Conservation (phyloP, 805 yeast genomes). For the Candida boidinii region DNA sequence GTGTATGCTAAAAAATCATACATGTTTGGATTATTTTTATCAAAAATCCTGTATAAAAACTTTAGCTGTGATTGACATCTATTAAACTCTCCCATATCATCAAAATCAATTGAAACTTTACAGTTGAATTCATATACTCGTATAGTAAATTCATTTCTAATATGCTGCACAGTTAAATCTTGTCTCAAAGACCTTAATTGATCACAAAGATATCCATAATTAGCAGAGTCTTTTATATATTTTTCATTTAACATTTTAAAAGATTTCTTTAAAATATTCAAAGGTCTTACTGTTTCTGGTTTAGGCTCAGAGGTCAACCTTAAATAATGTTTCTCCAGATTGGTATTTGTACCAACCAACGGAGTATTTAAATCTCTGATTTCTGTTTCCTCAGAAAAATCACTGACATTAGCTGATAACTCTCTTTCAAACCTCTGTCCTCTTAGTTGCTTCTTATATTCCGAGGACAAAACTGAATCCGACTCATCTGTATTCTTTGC, state of each 20-base stretch:
- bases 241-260: slow-evolving; percentile 44
- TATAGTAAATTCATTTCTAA: slow-evolving; percentile 68
- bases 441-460: slow-evolving; percentile 33
- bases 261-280: slow-evolving; percentile 48
- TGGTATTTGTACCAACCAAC: slow-evolving; percentile 54
- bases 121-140: slow-evolving; percentile 81
- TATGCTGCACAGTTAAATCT: slow-evolving; percentile 86
- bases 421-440: slow-evolving; percentile 39
- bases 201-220: slow-evolving; percentile 74
- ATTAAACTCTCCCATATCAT: slow-evolving; percentile 89
- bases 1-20: slow-evolving; percentile 69
- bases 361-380: slow-evolving; percentile 9
- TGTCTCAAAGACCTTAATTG: slow-evolving; percentile 91
- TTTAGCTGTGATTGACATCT: slow-evolving; percentile 85
- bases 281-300: slow-evolving; percentile 76
- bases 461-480: slow-evolving; percentile 15
- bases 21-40: slow-evolving; percentile 27
- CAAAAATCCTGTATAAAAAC: slow-evolving; percentile 56
- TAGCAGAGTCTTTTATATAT: slow-evolving; percentile 37
- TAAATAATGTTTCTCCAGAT: slow-evolving; percentile 69
- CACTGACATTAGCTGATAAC: slow-evolving; percentile 7
- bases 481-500: slow-evolving; percentile 5
- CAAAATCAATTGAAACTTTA: slow-evolving; percentile 71
- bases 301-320: slow-evolving; percentile 89
- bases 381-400: not conserved